These are phyloP conservation scores for Chenopodium album DNA, from an alignment of 148 eudicot species.

Conservation along the genomic window DNA sequence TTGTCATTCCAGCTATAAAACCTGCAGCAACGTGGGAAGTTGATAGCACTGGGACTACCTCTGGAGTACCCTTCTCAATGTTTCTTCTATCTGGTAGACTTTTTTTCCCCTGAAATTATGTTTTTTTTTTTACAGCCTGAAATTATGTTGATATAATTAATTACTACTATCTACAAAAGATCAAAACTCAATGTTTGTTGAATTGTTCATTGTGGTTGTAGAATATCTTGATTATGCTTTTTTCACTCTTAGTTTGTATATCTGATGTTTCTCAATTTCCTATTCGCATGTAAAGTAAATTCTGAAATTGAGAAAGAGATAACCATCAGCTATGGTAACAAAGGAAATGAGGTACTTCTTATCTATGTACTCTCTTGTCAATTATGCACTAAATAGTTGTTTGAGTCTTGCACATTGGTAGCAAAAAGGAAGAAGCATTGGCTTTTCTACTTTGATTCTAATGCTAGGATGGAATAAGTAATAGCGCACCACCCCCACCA, in stretches of 20 bases:
- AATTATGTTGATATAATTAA: slow-evolving; percentile 10
- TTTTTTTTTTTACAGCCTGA: neutral
- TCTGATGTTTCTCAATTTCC: slow-evolving; percentile 5
- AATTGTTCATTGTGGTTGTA: neutral
- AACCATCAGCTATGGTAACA: slow-evolving; percentile 87
- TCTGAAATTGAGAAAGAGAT: slow-evolving; percentile 57
- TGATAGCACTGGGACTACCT: slow-evolving; percentile 68
- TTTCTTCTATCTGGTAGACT: slow-evolving; percentile 80
- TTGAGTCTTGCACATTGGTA: slow-evolving; percentile 1
- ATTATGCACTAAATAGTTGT: neutral
- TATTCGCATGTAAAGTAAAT: slow-evolving; percentile 40
- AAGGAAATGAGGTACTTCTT: slow-evolving; percentile 91
- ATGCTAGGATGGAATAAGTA: neutral
- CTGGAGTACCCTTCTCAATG: slow-evolving; percentile 84
- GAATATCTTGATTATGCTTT: slow-evolving; percentile 5
- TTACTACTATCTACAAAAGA: neutral
- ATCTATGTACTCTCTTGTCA: neutral
- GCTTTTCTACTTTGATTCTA: neutral
- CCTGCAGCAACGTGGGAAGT: slow-evolving; percentile 96
- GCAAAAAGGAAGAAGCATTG: neutral
- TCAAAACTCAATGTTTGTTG: too few relatives aligned
- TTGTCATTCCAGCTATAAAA: slow-evolving; percentile 57
- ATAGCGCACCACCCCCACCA: neutral
- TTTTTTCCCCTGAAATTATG: slow-evolving; percentile 9
- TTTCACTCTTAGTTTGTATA: neutral